Base-by-base conservation (phyloP, 345 rosid species). In the Pelargonium nanum region DNA sequence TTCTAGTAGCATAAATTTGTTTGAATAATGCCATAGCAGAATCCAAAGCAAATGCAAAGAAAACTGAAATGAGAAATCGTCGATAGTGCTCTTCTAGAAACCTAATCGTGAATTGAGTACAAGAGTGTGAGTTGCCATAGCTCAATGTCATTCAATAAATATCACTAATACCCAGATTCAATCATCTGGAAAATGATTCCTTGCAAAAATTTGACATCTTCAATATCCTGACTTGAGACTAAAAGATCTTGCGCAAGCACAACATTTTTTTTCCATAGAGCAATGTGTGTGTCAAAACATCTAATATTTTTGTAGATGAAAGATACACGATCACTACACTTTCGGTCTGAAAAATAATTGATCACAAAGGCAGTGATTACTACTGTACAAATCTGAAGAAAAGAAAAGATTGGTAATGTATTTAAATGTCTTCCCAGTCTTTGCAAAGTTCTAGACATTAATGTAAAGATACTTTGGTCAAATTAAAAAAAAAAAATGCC, bases 401-500 rank as follows among this genome's bases (percentile, higher is more conserved):
- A 9, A 40, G 9, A 17, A 40, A 0, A 40, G 15, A 12, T 12
- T 12, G 48, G n/a, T n/a, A n/a, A n/a, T 40, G 48, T 40, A 40
- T 40, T 40, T 40, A 40, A 40, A 9, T 6, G 16, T 40, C 15
- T 40, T 40, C 48, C 48, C 10, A 0, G 5, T 40, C 48, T 40
- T 2, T 40, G 48, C 3, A 17, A 40, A 40, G 48, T 17, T 40
- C 48, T 40, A 17, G 13, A 40, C 48, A 40, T 40, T 6, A 12
- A 40, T 40, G 48, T 10, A 9, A 0, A 40, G 16, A 40, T 40
- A 40, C 10, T 40, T 10, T 10, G 17, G 16, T 40, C 2, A 40
- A 40, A 40, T 6, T 40, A 12, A 17, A 40, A 66, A 63, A 23
- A 58, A 53, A 57, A 64, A 48, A 48, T n/a, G n/a, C n/a, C n/a